Evolutionary conservation across 371 early-diverging fungal genomes (phyloP), one percentile per base, ranked within the genome.

Genomic region (Mucor lusitanicus): DNA sequence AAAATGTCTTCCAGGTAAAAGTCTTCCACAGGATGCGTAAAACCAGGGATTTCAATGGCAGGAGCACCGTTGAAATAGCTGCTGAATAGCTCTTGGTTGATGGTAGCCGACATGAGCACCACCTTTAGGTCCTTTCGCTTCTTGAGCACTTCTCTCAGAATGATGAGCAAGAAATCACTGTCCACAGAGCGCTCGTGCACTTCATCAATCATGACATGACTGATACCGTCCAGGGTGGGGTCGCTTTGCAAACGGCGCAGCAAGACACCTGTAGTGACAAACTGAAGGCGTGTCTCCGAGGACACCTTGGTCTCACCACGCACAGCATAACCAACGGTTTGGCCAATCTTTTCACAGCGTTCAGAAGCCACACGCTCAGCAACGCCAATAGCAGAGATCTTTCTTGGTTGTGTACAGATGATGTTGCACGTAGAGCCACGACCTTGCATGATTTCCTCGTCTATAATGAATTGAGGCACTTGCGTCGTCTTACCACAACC

Each of bases 381-480:
- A 3, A 99, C 90, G 62, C 93, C 89, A 59, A 89, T 92, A 30
- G 96, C 94, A 5, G 97, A 94, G 66, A 97, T 93, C 63, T 97
- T 88, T 27, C 98, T 85, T 1, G 98, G 98, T 70, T 98, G 97
- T 0, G 99, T 98, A 81, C 96, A 92, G 15, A 94, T 87, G 32
- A 99, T 91, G 53, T 88, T 86, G 60, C 88, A 88, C 0, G 67
- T 65, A 30, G 84, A 77, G 19, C 87, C 87, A 25, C 81, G 72
- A 0, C 65, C 65, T 27, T 75, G 68, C 59, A 83, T 77, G 57
- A 90, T 92, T 60, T 89, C 90, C 19, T 86, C 85, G 54, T 93
- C 93, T 54, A 94, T 74, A 17, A 95, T 87, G 76, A 92, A 94
- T 71, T 98, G 97, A 21, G 97, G 97, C 3, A 98, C 91, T 71